Base-by-base conservation (phyloP, 495 filamentous ascomycete species). In the Cercophora samala region DNA sequence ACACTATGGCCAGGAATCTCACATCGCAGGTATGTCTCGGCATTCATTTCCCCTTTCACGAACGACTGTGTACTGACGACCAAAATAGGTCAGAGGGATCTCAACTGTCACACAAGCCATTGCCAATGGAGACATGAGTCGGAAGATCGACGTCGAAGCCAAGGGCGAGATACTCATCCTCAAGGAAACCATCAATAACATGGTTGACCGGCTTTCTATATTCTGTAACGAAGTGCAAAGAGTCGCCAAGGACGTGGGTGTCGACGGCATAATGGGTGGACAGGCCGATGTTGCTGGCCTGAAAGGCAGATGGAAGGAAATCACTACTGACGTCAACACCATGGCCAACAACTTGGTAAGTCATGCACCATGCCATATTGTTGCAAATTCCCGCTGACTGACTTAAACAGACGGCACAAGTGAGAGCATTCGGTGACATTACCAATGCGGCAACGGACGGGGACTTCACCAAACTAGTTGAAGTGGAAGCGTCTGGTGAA, bases 141-240 rank as follows among this genome's bases (percentile, higher is more conserved):
- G 93, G 75, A 96, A 97, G 81, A 97, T 99, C 71, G 89, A 95
- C 64, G 95, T 99, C 8, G 90, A 96, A 71, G 95, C 95, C 62
- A 92, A 96, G 76, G 95, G 95, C 74, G 95, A 99, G 77, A 95
- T 99, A 58, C 84, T 94, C 56, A 89, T 93, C 3, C 80, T 99
- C 51, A 97, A 97, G 77, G 92, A 97, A 70, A 99, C 95, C 25
- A 97, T 99, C 83, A 99, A 99, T 75, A 93, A 97, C 86, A 99
- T 99, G 95, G 95, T 99, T 65, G 93, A 93, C 76, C 90, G 95
- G 66, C 79, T 99, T 52, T 96, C 93, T 66, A 93, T 93, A 64
- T 98, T 97, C 84, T 96, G 93, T n/a, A 92, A 92, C 52, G 94
- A 97, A 74, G 89, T 99, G 37, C 96, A 97, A 77, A 88, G 93